A percentile compares a stretch with the other conserved stretches of the same genome.
These are phyloP conservation scores for Vigna unguiculata DNA, from an alignment of 306 rosid species.

Conservation along the genomic window DNA sequence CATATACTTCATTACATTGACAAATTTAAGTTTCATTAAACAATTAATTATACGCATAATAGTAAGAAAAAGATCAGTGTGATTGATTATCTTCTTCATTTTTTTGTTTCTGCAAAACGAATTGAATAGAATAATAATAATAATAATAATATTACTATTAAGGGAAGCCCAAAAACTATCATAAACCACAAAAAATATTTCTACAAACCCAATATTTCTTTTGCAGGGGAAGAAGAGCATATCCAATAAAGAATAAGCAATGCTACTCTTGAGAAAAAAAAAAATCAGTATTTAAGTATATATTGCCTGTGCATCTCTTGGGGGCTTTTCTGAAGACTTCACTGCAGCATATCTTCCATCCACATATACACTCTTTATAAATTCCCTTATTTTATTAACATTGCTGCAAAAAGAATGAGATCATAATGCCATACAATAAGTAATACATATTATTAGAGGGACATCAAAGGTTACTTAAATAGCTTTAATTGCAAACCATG, in stretches of 20 bases:
- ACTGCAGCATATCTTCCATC: conserved; percentile 75
- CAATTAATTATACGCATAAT: conserved; percentile 8
- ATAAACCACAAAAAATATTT: conserved; percentile 15
- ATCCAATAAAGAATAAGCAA: conserved; percentile 15
- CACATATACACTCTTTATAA: conserved; percentile 78
- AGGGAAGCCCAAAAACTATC: conserved; percentile 14
- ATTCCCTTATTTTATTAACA: conserved; percentile 77
- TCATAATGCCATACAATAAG: conserved; percentile 35
- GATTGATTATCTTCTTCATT: conserved; percentile 23
- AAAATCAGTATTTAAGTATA: conserved; percentile 34
- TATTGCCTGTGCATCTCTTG: conserved; percentile 84
- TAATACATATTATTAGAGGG: conserved; percentile 18
- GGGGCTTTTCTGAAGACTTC: conserved; percentile 76
- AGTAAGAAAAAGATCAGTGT: conserved; percentile 16
- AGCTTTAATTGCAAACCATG: conserved; percentile 31
- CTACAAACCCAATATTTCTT: conserved; percentile 12
- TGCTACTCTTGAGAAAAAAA: conserved; percentile 17
- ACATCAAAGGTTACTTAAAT: not conserved
- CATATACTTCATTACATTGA: conserved; percentile 31
- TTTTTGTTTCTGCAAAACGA: not conserved
- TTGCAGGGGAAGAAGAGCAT: not conserved
- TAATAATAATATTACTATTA: not conserved
- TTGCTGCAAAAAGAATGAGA: conserved; percentile 69
- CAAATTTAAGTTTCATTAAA: conserved; percentile 15
- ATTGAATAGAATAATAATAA: not conserved